Conservation (phyloP, 73 alveolate genomes). For the Paramecium pentaurelia region DNA sequence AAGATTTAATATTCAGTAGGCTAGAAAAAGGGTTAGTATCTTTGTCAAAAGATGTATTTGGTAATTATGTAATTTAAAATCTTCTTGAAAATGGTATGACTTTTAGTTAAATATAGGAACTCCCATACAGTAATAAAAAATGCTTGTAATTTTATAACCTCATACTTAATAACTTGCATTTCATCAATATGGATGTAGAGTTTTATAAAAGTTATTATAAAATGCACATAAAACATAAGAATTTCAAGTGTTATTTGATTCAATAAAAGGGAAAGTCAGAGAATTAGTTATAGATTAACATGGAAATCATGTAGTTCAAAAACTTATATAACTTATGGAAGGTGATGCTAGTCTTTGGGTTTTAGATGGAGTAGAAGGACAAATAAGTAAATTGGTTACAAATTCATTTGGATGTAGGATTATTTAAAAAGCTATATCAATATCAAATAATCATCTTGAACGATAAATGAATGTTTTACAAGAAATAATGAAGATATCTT, state of each 20-base stretch:
- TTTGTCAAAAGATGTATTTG: conserved; percentile 72
- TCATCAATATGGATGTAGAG: conserved; percentile 78
- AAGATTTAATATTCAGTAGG: conserved; percentile 62
- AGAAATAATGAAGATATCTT: conserved; percentile 57
- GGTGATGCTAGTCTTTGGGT: not conserved
- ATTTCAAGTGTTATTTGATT: conserved; percentile 55
- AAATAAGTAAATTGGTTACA: not conserved
- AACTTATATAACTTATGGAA: not conserved
- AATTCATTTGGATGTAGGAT: conserved; percentile 50
- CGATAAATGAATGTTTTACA: conserved; percentile 53
- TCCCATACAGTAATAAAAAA: conserved; percentile 35
- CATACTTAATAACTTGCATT: conserved; percentile 63
- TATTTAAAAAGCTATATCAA: conserved; percentile 72
- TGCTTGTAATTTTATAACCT: conserved; percentile 58
- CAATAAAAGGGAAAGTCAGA: conserved; percentile 55
- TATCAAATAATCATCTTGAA: conserved; percentile 53
- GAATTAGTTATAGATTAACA: conserved; percentile 75
- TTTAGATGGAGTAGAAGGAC: conserved; percentile 32
- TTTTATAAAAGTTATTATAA: conserved; percentile 67
- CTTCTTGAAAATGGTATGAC: conserved; percentile 62
- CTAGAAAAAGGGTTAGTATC: conserved; percentile 59
- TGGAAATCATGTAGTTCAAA: conserved; percentile 72
- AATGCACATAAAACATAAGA: conserved; percentile 34
- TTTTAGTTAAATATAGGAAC: not conserved
- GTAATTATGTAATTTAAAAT: conserved; percentile 73